Conservation (phyloP, 805 yeast species). For the Yamadazyma kitorensis region DNA sequence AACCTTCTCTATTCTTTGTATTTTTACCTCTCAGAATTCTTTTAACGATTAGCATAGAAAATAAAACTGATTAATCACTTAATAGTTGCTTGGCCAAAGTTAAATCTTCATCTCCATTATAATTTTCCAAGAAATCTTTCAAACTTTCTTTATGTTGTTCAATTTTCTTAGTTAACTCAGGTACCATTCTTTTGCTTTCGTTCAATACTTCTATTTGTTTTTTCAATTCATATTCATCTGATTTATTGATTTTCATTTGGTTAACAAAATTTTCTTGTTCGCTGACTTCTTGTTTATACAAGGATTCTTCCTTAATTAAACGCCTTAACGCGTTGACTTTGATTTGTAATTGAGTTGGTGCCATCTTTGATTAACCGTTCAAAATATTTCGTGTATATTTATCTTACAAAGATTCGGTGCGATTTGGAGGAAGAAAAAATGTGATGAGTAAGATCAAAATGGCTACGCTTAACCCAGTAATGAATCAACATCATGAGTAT, state of each 20-base stretch:
- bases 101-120: conserved; percentile 34
- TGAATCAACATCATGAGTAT: no score
- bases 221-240: conserved; percentile 67
- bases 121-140: conserved; percentile 34
- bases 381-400: no score
- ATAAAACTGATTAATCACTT: conserved; percentile 2
- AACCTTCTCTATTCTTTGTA: no score
- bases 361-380: no score
- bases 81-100: conserved; percentile 19
- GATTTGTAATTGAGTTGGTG: conserved; percentile 70
- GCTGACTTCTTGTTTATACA: conserved; percentile 57
- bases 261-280: conserved; percentile 53
- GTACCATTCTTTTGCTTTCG: conserved; percentile 39
- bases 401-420: no score
- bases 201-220: conserved; percentile 37
- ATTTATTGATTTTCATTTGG: conserved; percentile 41
- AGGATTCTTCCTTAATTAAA: conserved; percentile 61
- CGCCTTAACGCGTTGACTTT: conserved; percentile 68
- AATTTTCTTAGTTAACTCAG: conserved; percentile 21
- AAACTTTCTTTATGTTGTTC: conserved; percentile 23
- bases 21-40: not conserved
- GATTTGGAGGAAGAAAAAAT: no score
- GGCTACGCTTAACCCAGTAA: no score
- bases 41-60: not conserved
- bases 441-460: no score